phyloP scores from a whole-genome alignment of 768 basidiomycete genomes.

The Hysterangium stoloniferum region DNA sequence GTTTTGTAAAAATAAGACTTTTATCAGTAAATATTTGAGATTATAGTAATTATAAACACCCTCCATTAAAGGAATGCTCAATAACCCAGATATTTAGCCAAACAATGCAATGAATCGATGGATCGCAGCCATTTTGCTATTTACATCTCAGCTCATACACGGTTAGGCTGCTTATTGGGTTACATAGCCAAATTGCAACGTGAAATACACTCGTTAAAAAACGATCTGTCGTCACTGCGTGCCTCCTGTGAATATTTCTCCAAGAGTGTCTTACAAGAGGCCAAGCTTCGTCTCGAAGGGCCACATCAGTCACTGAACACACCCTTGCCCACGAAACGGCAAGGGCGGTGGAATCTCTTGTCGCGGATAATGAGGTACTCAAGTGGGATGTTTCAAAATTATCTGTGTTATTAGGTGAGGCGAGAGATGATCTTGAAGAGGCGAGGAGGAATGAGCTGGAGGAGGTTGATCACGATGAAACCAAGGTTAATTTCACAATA shows the following conservation, averaged over 20 bases:
- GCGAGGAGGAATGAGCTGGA: slow-evolving; percentile 64
- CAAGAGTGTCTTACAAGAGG: slow-evolving; percentile 58
- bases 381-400: slow-evolving; percentile 79
- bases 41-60: no score
- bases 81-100: no score
- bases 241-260: slow-evolving; percentile 55
- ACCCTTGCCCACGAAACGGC: no score
- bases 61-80: no score
- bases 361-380: slow-evolving; percentile 75
- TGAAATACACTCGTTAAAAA: slow-evolving; percentile 58
- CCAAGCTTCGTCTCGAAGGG: slow-evolving; percentile 52
- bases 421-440: slow-evolving; percentile 67
- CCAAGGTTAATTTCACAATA: no score
- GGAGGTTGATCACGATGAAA: slow-evolving; percentile 60
- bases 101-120: no score
- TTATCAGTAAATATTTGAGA: no score
- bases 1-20: no score
- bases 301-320: slow-evolving; percentile 48
- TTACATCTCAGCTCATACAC: no score
- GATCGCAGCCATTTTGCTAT: no score
- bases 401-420: slow-evolving; percentile 61
- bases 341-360: slow-evolving; percentile 69
- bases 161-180: no score
- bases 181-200: slow-evolving; percentile 69
- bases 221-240: slow-evolving; percentile 54